phyloP scores from a whole-genome alignment of 2,329 filamentous ascomycete species.

The Ophiostoma perfectum region DNA sequence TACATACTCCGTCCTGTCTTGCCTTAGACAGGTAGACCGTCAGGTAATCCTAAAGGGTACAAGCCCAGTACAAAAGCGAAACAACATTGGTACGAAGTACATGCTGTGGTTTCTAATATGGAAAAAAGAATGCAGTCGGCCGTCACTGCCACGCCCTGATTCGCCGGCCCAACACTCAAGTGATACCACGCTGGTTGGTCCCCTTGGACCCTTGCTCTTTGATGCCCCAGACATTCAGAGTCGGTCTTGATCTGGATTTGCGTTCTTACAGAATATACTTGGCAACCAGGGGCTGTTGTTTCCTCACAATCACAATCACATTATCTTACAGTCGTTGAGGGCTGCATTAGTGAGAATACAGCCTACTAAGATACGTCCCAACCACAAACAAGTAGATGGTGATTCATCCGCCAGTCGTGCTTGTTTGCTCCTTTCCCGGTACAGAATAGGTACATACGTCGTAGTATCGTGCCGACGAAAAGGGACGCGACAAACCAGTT shows the following conservation, averaged over 20 bases:
- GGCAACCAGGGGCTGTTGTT: neutral
- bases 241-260: conserved; percentile 2
- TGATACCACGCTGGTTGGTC: neutral
- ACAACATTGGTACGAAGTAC: neutral
- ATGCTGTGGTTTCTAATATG: neutral
- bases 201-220: neutral
- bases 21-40: neutral
- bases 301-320: no score
- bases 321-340: no score
- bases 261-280: neutral
- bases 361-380: no score
- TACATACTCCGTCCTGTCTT: neutral
- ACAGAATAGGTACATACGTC: no score
- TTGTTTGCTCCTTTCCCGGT: no score
- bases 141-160: neutral
- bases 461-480: no score
- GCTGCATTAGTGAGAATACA: no score
- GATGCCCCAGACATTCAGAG: neutral
- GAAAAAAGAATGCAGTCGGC: neutral
- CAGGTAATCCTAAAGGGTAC: neutral
- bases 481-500: no score
- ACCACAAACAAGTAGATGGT: no score
- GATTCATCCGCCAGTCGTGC: no score
- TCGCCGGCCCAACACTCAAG: neutral
- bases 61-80: neutral